phyloP scores from a whole-genome alignment of 2,329 filamentous ascomycete genomes.

The Sporothrix luriei region DNA sequence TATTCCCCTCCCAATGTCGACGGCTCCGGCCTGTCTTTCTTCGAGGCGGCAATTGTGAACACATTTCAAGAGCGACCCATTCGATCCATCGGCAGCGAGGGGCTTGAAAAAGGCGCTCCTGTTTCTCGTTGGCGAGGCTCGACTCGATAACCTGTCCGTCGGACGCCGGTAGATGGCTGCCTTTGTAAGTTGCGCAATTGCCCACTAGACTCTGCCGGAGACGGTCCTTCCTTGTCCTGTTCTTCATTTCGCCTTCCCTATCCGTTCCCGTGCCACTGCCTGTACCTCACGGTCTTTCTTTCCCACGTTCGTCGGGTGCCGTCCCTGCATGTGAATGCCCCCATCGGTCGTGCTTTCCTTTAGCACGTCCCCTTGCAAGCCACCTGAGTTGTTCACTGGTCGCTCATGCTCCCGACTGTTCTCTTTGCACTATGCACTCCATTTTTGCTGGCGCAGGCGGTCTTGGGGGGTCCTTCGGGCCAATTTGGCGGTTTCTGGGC shows the following conservation, averaged over 20 bases:
- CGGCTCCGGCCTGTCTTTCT: background rate
- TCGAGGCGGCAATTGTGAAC: constrained; percentile 14
- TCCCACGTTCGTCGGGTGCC: background rate
- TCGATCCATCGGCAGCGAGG: background rate
- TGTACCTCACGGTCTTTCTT: constrained; percentile 7
- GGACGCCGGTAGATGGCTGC: constrained; percentile 31
- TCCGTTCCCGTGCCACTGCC: constrained; percentile 6
- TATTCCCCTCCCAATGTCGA: background rate
- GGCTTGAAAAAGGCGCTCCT: background rate
- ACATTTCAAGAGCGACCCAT: too few relatives aligned
- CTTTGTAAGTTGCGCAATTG: constrained; percentile 25
- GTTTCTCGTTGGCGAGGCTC: background rate
- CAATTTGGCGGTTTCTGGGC: background rate
- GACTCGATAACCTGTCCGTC: background rate
- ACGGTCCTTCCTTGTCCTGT: background rate
- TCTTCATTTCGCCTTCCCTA: background rate
- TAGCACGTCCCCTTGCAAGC: too few relatives aligned
- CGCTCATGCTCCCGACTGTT: background rate
- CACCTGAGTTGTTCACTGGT: constrained; percentile 3
- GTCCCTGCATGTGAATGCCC: background rate
- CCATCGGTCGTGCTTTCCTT: constrained; percentile 4
- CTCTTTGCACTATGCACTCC: background rate
- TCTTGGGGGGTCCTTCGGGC: constrained; percentile 21
- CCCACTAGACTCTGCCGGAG: background rate
- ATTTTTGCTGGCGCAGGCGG: background rate